Percentiles rank a stretch among this genome's conserved stretches.
Evolutionary conservation across 2,329 filamentous ascomycete genomes (phyloP).

Genomic region (Penicillium thymicola): DNA sequence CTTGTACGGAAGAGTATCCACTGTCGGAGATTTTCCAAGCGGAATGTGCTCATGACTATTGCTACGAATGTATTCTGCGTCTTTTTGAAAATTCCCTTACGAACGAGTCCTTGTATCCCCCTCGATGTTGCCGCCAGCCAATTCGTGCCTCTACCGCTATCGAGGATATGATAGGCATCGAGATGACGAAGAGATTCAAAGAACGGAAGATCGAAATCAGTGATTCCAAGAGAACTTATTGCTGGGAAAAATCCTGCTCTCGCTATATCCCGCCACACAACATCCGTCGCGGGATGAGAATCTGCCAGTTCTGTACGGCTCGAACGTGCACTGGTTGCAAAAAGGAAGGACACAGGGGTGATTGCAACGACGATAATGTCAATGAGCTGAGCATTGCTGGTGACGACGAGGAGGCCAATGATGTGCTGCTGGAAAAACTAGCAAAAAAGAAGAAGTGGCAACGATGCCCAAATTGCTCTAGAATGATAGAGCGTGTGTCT

Average conservation of each 20-base stretch:
- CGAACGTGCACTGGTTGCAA: constrained; percentile 1
- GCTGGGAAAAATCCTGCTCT: background rate
- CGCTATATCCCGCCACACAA: background rate
- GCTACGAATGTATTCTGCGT: background rate
- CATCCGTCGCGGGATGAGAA: background rate
- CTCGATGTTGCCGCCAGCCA: background rate
- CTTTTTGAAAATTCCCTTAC: background rate
- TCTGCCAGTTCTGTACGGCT: background rate
- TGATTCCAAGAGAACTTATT: background rate
- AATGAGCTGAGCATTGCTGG: background rate
- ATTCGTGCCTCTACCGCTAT: background rate
- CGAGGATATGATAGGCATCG: background rate
- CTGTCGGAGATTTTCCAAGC: background rate
- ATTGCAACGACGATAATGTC: background rate
- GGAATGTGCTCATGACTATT: background rate
- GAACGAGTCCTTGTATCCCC: background rate
- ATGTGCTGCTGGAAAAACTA: background rate
- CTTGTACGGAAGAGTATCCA: background rate
- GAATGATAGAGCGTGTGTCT: background rate
- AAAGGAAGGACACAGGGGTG: background rate
- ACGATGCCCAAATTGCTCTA: background rate
- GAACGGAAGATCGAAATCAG: background rate
- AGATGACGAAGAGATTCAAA: background rate
- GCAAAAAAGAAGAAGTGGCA: background rate
- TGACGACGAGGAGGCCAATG: background rate